Evolutionary conservation across 1,284 basidiomycete genomes (phyloP).

Genomic region (Cryptococcus sp.): DNA sequence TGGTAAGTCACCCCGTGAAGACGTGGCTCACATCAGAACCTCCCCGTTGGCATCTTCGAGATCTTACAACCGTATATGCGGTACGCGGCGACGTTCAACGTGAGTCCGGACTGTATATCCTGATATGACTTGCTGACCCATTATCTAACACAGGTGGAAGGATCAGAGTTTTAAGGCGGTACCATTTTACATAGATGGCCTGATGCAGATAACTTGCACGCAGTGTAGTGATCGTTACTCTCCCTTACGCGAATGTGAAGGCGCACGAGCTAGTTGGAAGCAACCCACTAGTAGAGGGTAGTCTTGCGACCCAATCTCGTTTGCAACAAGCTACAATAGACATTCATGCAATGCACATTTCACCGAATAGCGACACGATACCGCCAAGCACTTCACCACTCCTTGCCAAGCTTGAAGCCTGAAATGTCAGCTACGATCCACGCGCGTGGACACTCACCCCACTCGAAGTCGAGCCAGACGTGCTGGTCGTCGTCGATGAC

Average conservation of each 20-base stretch:
- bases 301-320: too few relatives aligned
- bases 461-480: slow-evolving; percentile 54
- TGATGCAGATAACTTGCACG: too few relatives aligned
- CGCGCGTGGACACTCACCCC: slow-evolving; percentile 39
- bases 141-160: slow-evolving; percentile 31
- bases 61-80: slow-evolving; percentile 72
- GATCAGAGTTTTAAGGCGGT: slow-evolving; percentile 37
- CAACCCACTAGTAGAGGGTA: too few relatives aligned
- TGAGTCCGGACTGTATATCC: slow-evolving; percentile 1
- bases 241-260: too few relatives aligned
- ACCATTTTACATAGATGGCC: background rate
- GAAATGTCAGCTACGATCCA: slow-evolving; percentile 14
- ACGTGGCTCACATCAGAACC: slow-evolving; percentile 49
- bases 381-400: slow-evolving; percentile 38
- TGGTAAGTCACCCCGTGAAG: slow-evolving; percentile 57
- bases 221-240: too few relatives aligned
- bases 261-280: too few relatives aligned
- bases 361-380: too few relatives aligned
- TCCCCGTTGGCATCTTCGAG: slow-evolving; percentile 78
- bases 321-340: too few relatives aligned
- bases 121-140: background rate
- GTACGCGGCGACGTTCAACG: slow-evolving; percentile 42
- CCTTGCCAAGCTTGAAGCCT: slow-evolving; percentile 53
- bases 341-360: too few relatives aligned
- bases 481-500: slow-evolving; percentile 59